A percentile compares a stretch with the other conserved stretches of the same genome.
Conservation (phyloP, 257 asterid genomes). For the Petunia axillaris region DNA sequence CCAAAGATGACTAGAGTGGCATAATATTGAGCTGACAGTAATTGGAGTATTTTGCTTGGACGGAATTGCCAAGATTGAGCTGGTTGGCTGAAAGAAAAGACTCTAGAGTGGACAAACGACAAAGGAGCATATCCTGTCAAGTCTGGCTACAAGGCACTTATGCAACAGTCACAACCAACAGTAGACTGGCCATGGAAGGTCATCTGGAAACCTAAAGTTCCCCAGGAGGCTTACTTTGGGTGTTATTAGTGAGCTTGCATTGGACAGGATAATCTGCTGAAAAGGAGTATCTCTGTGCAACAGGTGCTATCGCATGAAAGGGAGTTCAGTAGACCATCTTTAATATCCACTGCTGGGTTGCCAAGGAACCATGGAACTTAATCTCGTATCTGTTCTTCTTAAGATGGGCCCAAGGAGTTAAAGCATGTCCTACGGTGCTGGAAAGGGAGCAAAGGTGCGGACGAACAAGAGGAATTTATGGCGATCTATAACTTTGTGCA, state of each 20-base stretch:
- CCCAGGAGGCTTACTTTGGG: constrained; percentile 8
- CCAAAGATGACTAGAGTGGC: neutral
- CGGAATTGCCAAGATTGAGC: neutral
- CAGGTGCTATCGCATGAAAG: neutral
- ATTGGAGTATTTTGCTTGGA: neutral
- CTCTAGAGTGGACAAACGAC: neutral
- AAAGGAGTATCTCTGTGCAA: neutral
- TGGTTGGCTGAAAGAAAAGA: constrained; percentile 20
- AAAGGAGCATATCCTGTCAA: neutral
- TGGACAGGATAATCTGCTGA: neutral
- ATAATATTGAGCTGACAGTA: neutral
- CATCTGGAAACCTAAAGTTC: constrained; percentile 15
- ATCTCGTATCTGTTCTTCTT: neutral
- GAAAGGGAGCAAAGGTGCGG: neutral
- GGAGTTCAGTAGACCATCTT: constrained; percentile 15
- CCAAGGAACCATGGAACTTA: constrained; percentile 9
- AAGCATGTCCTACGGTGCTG: constrained; percentile 10
- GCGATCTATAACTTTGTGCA: neutral
- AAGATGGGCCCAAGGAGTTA: constrained; percentile 15
- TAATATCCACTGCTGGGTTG: neutral
- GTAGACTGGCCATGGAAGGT: constrained; percentile 2
- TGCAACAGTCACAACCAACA: neutral
- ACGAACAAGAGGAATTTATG: constrained; percentile 17
- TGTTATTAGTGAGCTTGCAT: constrained; percentile 11
- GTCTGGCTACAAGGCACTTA: constrained; percentile 14